phyloP scores from a whole-genome alignment of 352 stramenopile species.

The Pythium myriotylum region DNA sequence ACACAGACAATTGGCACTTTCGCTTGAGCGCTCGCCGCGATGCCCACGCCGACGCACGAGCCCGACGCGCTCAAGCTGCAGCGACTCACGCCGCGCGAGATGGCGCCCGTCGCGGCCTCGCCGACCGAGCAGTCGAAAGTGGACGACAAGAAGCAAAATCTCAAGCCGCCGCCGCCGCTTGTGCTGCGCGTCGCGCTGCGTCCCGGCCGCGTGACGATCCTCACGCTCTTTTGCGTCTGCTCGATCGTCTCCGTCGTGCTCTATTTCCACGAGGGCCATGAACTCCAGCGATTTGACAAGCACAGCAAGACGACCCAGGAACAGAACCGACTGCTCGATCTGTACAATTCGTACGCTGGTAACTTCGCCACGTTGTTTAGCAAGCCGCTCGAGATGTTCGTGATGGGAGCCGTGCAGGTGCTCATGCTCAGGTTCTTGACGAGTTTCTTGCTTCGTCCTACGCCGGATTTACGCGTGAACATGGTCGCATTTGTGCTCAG shows the following conservation, averaged over 20 bases:
- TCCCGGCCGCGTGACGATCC: conserved; percentile 1
- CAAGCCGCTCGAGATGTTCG: conserved; percentile 22
- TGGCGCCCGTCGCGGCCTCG: neutral
- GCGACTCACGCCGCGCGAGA: conserved; percentile 1
- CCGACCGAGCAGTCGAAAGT: neutral
- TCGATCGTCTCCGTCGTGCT: conserved; percentile 5
- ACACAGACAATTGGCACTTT: too few species aligned
- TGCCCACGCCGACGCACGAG: neutral
- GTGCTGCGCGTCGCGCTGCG: conserved; percentile 13
- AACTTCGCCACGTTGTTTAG: conserved; percentile 11
- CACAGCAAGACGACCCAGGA: neutral
- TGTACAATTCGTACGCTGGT: conserved; percentile 22
- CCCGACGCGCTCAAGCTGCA: neutral
- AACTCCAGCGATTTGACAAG: neutral
- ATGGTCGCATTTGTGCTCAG: neutral
- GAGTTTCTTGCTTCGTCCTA: neutral
- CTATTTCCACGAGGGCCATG: conserved; percentile 6
- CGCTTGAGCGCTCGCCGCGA: neutral
- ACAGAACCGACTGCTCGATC: conserved; percentile 6
- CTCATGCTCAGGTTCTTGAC: conserved; percentile 13
- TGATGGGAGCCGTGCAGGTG: conserved; percentile 9
- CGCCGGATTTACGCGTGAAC: neutral
- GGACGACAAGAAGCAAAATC: neutral
- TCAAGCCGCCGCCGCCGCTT: neutral
- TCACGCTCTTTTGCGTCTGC: conserved; percentile 5